Evolutionary conservation across 495 filamentous ascomycete species (phyloP).

Genomic region (Talaromyces trachyspermus): DNA sequence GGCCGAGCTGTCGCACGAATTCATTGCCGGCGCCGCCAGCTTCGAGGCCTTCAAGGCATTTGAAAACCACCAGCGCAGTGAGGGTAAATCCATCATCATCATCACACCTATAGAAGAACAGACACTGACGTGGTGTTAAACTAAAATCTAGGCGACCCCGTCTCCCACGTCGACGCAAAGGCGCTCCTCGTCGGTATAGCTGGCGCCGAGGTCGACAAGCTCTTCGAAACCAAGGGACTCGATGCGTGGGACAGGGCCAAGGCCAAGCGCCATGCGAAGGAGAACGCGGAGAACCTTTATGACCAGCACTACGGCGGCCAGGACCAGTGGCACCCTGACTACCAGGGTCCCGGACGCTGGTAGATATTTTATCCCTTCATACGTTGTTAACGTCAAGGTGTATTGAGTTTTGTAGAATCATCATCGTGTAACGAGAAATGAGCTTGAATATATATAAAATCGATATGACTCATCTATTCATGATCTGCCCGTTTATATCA

Average conservation of each 20-base stretch:
- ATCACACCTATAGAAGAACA: neutral
- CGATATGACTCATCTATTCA: too few relatives aligned
- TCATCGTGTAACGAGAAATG: too few relatives aligned
- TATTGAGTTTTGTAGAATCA: neutral
- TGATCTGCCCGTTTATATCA: too few relatives aligned
- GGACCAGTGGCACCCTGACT: conserved; percentile 37
- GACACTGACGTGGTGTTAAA: too few relatives aligned
- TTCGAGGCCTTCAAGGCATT: conserved; percentile 77
- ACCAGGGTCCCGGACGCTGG: conserved; percentile 22
- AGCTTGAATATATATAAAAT: too few relatives aligned
- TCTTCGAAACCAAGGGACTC: conserved; percentile 71
- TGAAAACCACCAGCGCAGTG: conserved; percentile 64
- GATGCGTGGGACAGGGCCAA: conserved; percentile 59
- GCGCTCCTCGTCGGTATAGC: conserved; percentile 64
- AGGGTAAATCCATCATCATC: conserved; percentile 48
- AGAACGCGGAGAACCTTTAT: conserved; percentile 58
- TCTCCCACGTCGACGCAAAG: conserved; percentile 70
- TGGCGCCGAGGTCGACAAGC: conserved; percentile 69
- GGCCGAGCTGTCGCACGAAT: conserved; percentile 62
- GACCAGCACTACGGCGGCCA: conserved; percentile 50
- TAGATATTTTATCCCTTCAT: neutral
- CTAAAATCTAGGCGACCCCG: conserved; percentile 51
- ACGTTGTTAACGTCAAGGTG: neutral
- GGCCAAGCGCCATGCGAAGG: conserved; percentile 58
- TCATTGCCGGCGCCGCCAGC: conserved; percentile 66